Evolutionary conservation across 805 yeast genomes (phyloP), one percentile per base, ranked within the genome.

Genomic region (Grigorovia humatica): DNA sequence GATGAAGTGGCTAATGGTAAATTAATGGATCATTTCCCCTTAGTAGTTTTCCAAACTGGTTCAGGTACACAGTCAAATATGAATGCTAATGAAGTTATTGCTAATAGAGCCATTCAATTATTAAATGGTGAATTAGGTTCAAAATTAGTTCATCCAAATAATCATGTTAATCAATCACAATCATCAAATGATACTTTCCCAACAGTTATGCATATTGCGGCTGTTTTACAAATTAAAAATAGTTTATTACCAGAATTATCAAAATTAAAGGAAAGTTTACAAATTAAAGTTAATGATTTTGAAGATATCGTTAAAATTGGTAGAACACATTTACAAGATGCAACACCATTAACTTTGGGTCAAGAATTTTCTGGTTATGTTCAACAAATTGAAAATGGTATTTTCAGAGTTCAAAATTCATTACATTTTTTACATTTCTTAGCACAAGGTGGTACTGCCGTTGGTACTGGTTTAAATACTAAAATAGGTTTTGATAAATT

Each of bases 381-480:
- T 50, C 91, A 87, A 70, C 99, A 93, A 76, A 70, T 93, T 58
- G 80, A 85, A 63, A 87, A 89, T 68, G 98, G 97, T 69, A 84
- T 93, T 59, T 84, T 74, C 59, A 81, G 99, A 70, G 85, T 93
- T 55, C 88, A 88, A 74, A 73, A 74, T 56, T 70, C 84, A 49
- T 78, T 93, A 59, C 87, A 87, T 60, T 81, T 82, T 71, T 77
- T 93, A 68, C 78, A 83, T 64, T 81, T 69, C 69, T 80, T 93
- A 61, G 99, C 99, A 47, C 99, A 93, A 77, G 99, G 99, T 76
- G 99, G 99, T 75, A 93, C 99, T 56, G 99, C 99, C 55, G 99
- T 93, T 52, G 99, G 99, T 63, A 93, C 99, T 52, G 99, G 99
- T 59, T 80, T 93, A 63, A 93, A 93, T 82, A 91, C 98, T 73